Base-by-base conservation (phyloP, 495 filamentous ascomycete species). In the Letharia columbiana region DNA sequence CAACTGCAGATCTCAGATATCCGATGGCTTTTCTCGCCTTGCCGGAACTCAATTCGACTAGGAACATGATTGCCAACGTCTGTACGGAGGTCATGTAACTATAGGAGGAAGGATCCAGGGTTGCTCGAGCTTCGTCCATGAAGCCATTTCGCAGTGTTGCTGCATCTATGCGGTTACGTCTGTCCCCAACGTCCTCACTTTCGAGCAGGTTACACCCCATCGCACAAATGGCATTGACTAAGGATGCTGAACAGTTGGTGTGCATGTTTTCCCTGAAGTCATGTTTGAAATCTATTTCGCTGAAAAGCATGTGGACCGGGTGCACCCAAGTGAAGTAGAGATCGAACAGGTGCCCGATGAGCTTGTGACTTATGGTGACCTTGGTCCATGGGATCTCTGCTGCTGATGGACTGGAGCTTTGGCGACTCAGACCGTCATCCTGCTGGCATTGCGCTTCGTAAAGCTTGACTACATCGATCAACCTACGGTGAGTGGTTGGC, bases 251-350 rank as follows among this genome's bases (percentile, higher is more conserved):
- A 65, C 76, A 78, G 62, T 75, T 76, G 3, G 39, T 60, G 2
- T 67, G 52, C 7, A 70, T 52, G 33, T 73, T 66, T n/a, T 63
- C 65, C 31, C 66, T 66, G 65, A 73, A 77, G 63, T 67, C 71
- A 15, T 73, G 44, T 54, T 71, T 71, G 62, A 79, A 79, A 45
- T 71, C 71, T 39, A 66, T 62, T 63, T 79, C 76, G 64, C 69
- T 74, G 66, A 79, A 78, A 23, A 79, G 67, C 63, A 77, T 77
- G 57, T 78, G 75, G 12, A 78, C 75, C 13, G 77, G 77, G 68
- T 79, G 76, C 23, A 79, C 70, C 76, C 76, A 79, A n/a, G 75
- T 71, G 59, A 79, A 77, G 59, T 77, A 79, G 31, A 79, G 70
- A n/a, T 75, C 73, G 65, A 79, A 74, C 35, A 79, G 64, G 62